Evolutionary conservation across 2,329 filamentous ascomycete species (phyloP).

Genomic region (Epichloe bromicola): DNA sequence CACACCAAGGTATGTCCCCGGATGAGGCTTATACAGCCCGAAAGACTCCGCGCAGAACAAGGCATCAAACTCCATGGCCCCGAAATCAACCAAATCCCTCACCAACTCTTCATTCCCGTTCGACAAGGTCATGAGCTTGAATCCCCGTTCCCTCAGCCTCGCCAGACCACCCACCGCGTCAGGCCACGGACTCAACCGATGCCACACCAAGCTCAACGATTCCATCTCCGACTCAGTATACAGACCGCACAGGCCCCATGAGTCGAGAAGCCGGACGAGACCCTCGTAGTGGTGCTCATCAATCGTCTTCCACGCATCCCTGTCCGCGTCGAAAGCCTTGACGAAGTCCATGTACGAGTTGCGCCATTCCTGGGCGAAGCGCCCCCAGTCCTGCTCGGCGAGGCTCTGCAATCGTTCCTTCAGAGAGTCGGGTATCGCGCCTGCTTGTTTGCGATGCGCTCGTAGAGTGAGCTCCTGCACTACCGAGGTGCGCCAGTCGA

Average conservation of each 20-base stretch:
- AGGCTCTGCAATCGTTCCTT: slow-evolving; percentile 36
- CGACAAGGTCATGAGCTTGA: slow-evolving; percentile 53
- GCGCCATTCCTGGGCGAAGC: slow-evolving; percentile 60
- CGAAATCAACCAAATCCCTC: slow-evolving; percentile 46
- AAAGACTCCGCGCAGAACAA: slow-evolving; percentile 60
- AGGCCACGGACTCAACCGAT: slow-evolving; percentile 55
- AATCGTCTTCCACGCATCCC: slow-evolving; percentile 49
- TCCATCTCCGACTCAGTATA: slow-evolving; percentile 51
- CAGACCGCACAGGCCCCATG: slow-evolving; percentile 42
- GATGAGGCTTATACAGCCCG: slow-evolving; percentile 60
- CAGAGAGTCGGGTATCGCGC: slow-evolving; percentile 34
- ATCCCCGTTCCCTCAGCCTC: slow-evolving; percentile 31
- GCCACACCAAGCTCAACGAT: slow-evolving; percentile 57
- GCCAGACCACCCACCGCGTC: slow-evolving; percentile 47
- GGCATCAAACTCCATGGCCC: slow-evolving; percentile 46
- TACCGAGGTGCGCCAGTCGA: slow-evolving; percentile 64
- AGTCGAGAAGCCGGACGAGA: slow-evolving; percentile 42
- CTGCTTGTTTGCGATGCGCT: slow-evolving; percentile 32
- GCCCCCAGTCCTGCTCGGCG: slow-evolving; percentile 44
- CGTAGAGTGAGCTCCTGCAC: slow-evolving; percentile 41
- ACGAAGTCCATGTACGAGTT: slow-evolving; percentile 51
- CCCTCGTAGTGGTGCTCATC: slow-evolving; percentile 58
- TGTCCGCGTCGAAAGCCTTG: slow-evolving; percentile 31
- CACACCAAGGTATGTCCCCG: slow-evolving; percentile 55
- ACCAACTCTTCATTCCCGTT: slow-evolving; percentile 63